Percentiles rank a stretch among this genome's conserved stretches.
These are phyloP conservation scores for Spizellomyces sp. DNA, from an alignment of 192 early-diverging fungal genomes.

Conservation along the genomic window DNA sequence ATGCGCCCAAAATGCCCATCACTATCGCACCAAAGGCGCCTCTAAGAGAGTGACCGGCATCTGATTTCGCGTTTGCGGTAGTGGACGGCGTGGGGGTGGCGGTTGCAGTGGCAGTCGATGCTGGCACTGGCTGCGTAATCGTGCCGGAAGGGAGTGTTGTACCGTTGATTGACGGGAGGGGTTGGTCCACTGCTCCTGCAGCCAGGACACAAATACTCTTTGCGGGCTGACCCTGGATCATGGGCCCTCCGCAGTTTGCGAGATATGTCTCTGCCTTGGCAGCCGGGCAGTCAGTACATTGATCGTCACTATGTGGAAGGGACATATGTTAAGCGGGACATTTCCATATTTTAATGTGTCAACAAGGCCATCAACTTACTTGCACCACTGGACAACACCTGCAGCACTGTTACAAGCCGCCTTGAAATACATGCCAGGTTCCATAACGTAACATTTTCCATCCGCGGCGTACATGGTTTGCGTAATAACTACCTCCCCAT, in stretches of 20 bases:
- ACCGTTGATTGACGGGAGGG: constrained; percentile 25
- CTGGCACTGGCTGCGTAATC: neutral
- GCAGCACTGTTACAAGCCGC: constrained; percentile 22
- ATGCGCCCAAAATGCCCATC: no score
- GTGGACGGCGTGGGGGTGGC: neutral
- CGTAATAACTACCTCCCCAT: constrained; percentile 15
- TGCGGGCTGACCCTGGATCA: constrained; percentile 26
- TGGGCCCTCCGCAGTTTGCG: constrained; percentile 11
- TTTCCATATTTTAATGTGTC: no score
- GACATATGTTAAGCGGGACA: neutral
- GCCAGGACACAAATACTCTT: constrained; percentile 27
- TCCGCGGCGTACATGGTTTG: constrained; percentile 28
- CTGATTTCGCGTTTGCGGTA: neutral
- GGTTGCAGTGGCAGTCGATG: constrained; percentile 6
- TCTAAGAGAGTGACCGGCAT: no score
- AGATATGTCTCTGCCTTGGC: constrained; percentile 6
- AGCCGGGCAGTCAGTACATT: constrained; percentile 20
- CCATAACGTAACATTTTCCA: constrained; percentile 33
- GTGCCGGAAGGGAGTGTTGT: neutral
- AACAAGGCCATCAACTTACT: constrained; percentile 10
- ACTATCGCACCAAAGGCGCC: no score
- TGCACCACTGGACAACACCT: constrained; percentile 25
- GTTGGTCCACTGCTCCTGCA: constrained; percentile 15
- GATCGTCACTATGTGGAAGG: constrained; percentile 10
- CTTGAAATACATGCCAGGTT: constrained; percentile 34